Percentiles rank a stretch among this genome's conserved stretches.
phyloP scores from a whole-genome alignment of 257 asterid genomes.

The Linaria vulgaris region DNA sequence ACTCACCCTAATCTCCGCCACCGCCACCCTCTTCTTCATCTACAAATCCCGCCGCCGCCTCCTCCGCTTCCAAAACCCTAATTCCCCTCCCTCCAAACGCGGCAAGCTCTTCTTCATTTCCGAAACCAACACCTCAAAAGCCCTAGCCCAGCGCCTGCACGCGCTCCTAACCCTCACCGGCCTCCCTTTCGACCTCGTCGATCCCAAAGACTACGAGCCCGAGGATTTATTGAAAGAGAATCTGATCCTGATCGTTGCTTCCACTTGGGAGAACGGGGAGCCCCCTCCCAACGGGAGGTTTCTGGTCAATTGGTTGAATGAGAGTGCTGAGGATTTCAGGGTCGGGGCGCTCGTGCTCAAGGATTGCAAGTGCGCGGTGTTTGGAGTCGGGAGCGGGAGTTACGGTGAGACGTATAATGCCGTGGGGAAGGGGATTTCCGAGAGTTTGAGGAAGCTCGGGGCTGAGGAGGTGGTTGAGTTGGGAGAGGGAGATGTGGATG shows the following conservation, averaged over 20 bases:
- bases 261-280: slow-evolving; percentile 92
- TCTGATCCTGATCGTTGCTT: slow-evolving; percentile 60
- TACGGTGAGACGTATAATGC: slow-evolving; percentile 70
- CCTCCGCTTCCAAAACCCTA: slow-evolving; percentile 32
- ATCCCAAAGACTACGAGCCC: slow-evolving; percentile 84
- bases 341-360: slow-evolving; percentile 77
- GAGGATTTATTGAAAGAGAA: slow-evolving; percentile 78
- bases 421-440: slow-evolving; percentile 56
- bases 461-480: slow-evolving; percentile 64
- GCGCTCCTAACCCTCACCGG: slow-evolving; percentile 40
- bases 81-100: slow-evolving; percentile 27
- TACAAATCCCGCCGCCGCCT: slow-evolving; percentile 80
- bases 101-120: slow-evolving; percentile 85
- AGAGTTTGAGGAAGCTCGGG: slow-evolving; percentile 67
- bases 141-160: slow-evolving; percentile 86
- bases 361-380: slow-evolving; percentile 64
- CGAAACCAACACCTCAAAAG: slow-evolving; percentile 72
- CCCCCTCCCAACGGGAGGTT: slow-evolving; percentile 72
- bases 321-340: slow-evolving; percentile 91
- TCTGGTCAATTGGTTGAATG: slow-evolving; percentile 79
- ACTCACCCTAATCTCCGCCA: slow-evolving; percentile 76
- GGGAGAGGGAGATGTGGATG: slow-evolving; percentile 83
- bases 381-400: slow-evolving; percentile 86
- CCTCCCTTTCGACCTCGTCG: slow-evolving; percentile 63
- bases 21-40: slow-evolving; percentile 69